These are phyloP conservation scores for Naganishia antarctica DNA, from an alignment of 768 basidiomycete genomes.

Conservation along the genomic window DNA sequence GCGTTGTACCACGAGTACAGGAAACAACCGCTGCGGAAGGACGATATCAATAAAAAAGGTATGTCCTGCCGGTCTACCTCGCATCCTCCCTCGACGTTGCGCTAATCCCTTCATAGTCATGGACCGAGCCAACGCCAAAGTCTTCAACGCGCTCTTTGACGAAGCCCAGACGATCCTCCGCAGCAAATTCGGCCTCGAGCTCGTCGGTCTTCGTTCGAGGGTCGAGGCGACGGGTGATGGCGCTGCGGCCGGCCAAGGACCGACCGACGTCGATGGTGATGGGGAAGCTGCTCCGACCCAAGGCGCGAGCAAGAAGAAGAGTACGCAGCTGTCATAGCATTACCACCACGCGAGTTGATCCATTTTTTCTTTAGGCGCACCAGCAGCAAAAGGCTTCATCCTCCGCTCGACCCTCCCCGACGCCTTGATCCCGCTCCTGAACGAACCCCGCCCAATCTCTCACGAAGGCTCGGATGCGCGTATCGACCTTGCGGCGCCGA, in stretches of 20 bases:
- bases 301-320: conserved; percentile 70
- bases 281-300: conserved; percentile 57
- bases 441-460: conserved; percentile 7
- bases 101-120: conserved; percentile 55
- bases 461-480: background rate
- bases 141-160: conserved; percentile 62
- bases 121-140: conserved; percentile 52
- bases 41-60: conserved; percentile 88
- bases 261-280: conserved; percentile 56
- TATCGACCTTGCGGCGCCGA: conserved; percentile 5
- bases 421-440: conserved; percentile 53
- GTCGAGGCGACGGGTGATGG: conserved; percentile 23
- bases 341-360: background rate
- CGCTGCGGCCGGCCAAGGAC: conserved; percentile 41
- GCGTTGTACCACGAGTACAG: conserved; percentile 76
- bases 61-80: too few relatives aligned
- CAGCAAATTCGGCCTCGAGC: conserved; percentile 73
- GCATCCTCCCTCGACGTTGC: too few relatives aligned
- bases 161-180: conserved; percentile 63
- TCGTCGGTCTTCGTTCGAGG: conserved; percentile 63
- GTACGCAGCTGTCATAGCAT: conserved; percentile 47
- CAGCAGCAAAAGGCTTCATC: conserved; percentile 58
- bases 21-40: conserved; percentile 62
- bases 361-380: background rate
- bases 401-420: conserved; percentile 69